Conservation (phyloP, 352 stramenopile species). For the Salisapilia sapeloensis region DNA sequence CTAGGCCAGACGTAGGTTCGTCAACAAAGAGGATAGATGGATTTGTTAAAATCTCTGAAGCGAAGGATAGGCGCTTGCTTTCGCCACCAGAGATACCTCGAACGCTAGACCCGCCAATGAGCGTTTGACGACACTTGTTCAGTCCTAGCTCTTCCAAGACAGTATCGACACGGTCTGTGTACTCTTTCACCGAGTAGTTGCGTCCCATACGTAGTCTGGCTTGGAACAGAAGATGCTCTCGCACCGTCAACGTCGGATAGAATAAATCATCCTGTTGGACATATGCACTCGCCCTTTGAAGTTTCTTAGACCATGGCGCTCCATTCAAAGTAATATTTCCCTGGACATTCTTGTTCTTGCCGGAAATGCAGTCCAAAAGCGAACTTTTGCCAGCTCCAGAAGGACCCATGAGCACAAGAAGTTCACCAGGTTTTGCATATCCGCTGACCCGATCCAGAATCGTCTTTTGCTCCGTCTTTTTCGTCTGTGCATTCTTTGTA, state of each 20-base stretch:
- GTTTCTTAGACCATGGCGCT: slow-evolving; percentile 12
- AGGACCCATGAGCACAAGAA: slow-evolving; percentile 52
- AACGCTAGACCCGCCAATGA: slow-evolving; percentile 29
- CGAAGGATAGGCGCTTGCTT: slow-evolving; percentile 69
- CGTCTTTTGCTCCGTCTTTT: slow-evolving; percentile 18
- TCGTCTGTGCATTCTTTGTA: slow-evolving; percentile 21
- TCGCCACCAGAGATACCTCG: slow-evolving; percentile 56
- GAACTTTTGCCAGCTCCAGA: slow-evolving; percentile 83
- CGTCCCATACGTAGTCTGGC: slow-evolving; percentile 58
- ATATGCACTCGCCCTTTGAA: slow-evolving; percentile 25
- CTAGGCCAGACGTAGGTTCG: slow-evolving; percentile 54
- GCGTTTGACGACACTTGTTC: slow-evolving; percentile 23
- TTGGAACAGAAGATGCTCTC: slow-evolving; percentile 79
- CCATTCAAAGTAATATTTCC: slow-evolving; percentile 50
- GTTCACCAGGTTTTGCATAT: slow-evolving; percentile 17
- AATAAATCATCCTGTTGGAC: slow-evolving; percentile 87
- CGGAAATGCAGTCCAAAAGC: slow-evolving; percentile 86
- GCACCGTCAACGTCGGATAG: slow-evolving; percentile 74
- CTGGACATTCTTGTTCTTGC: slow-evolving; percentile 64
- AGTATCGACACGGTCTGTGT: slow-evolving; percentile 20
- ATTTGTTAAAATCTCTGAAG: slow-evolving; percentile 60
- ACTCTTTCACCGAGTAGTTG: slow-evolving; percentile 9
- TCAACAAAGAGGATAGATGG: slow-evolving; percentile 75
- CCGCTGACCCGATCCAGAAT: slow-evolving; percentile 39
- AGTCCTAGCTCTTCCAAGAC: slow-evolving; percentile 47